A percentile compares a stretch with the other conserved stretches of the same genome.
Conservation (phyloP, 208 protist species). For the Acanthamoeba lugdunensis region DNA sequence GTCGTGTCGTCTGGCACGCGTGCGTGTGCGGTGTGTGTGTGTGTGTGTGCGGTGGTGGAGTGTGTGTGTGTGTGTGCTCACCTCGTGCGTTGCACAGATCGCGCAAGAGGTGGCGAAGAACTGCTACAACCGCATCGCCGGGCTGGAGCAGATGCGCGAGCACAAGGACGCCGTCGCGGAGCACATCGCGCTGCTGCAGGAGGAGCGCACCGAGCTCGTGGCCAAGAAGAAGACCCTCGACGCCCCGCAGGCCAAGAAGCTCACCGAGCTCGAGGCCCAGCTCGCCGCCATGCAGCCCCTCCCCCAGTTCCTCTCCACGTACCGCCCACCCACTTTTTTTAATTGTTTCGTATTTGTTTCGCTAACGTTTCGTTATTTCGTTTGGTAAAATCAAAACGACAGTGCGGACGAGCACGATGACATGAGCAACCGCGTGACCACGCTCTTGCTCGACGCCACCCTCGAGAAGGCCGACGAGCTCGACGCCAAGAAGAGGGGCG, state of each 20-base stretch:
- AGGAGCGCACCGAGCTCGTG: constrained; percentile 1
- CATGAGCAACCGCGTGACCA: constrained; percentile 1
- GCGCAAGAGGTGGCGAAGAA: neutral
- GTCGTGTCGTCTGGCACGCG: too few species aligned
- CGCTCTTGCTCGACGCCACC: neutral
- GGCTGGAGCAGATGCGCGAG: constrained; percentile 15
- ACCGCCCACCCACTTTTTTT: too few species aligned
- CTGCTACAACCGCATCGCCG: neutral
- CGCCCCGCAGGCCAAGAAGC: neutral
- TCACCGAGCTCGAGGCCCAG: constrained; percentile 9
- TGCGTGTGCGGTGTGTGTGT: too few species aligned
- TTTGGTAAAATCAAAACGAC: too few species aligned
- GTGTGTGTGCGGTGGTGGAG: neutral
- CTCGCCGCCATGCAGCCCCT: neutral
- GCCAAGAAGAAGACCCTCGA: constrained; percentile 53
- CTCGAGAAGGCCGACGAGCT: neutral
- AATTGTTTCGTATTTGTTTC: too few species aligned
- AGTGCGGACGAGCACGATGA: neutral
- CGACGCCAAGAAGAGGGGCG: neutral
- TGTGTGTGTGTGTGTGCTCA: neutral
- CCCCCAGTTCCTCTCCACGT: neutral
- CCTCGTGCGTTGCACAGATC: neutral
- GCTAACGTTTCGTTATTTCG: too few species aligned
- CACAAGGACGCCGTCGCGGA: constrained; percentile 2
- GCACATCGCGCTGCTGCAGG: constrained; percentile 37